Evolutionary conservation across 139 green algal genomes (phyloP).

Genomic region (Chlamydomonas sphaeroides): DNA sequence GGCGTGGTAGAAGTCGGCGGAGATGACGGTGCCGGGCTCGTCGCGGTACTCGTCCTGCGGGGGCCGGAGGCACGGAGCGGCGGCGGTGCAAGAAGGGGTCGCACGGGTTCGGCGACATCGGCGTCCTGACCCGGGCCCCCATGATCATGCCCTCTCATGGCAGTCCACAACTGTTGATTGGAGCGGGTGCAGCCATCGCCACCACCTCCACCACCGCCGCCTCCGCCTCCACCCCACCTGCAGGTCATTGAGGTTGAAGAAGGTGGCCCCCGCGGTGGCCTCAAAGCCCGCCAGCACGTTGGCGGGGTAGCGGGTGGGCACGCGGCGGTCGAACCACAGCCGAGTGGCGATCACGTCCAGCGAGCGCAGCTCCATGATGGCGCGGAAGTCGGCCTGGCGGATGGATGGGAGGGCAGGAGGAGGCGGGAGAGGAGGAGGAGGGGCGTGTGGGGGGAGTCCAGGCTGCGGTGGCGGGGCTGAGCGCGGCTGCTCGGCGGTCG

Average conservation of each 20-base stretch:
- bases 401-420: background rate
- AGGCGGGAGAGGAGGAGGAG: no score
- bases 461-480: no score
- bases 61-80: background rate
- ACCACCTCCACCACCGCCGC: background rate
- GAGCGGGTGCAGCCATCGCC: no score
- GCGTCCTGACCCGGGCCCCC: no score
- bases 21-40: constrained; percentile 82
- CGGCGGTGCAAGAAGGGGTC: background rate
- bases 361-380: constrained; percentile 77
- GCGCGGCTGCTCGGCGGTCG: no score
- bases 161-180: no score
- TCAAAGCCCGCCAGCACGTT: constrained; percentile 89
- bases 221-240: constrained; percentile 57
- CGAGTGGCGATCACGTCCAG: constrained; percentile 83
- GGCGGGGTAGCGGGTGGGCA: constrained; percentile 78
- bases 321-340: constrained; percentile 76
- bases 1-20: constrained; percentile 88
- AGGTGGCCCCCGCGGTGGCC: constrained; percentile 76
- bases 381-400: constrained; percentile 43
- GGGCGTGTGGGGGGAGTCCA: background rate
- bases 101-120: background rate
- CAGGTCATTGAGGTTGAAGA: constrained; percentile 89
- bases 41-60: constrained; percentile 89
- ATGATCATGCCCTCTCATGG: no score